Percentiles rank a stretch among this genome's conserved stretches.
Conservation (phyloP, 176 grass and related monocot species). For the Aegilops sharonensis region DNA sequence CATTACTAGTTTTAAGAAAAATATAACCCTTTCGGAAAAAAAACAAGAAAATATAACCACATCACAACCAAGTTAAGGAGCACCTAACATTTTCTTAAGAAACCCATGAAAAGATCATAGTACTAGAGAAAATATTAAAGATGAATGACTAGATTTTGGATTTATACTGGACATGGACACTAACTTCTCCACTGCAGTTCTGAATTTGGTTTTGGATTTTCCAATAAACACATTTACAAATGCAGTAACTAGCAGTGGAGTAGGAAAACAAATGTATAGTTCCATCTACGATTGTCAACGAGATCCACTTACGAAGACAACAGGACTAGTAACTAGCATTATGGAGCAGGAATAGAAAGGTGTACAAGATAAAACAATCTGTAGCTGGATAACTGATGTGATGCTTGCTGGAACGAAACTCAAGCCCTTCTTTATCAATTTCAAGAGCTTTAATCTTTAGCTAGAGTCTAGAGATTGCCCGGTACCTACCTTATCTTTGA, state of each 20-base stretch:
- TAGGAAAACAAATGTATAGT: slow-evolving; percentile 1
- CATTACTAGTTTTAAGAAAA: not conserved
- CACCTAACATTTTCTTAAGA: not conserved
- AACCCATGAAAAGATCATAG: slow-evolving; percentile 7
- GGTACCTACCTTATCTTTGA: slow-evolving; percentile 19
- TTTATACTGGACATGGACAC: slow-evolving; percentile 9
- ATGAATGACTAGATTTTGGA: slow-evolving; percentile 8
- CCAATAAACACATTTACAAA: slow-evolving; percentile 16
- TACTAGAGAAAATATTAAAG: not conserved
- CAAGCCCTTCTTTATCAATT: slow-evolving; percentile 25
- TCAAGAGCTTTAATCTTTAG: slow-evolving; percentile 20
- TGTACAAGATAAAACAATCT: slow-evolving; percentile 30
- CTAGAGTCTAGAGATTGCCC: slow-evolving; percentile 13
- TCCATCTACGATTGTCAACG: not conserved
- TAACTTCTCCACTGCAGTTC: not conserved
- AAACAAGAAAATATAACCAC: not conserved
- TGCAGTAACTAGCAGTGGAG: not conserved
- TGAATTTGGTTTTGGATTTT: slow-evolving; percentile 11
- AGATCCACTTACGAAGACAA: slow-evolving; percentile 20
- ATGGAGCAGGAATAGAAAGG: slow-evolving; percentile 1
- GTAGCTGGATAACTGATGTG: slow-evolving; percentile 19
- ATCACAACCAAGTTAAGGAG: slow-evolving; percentile 3
- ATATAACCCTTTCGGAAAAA: not conserved
- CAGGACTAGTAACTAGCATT: slow-evolving; percentile 25
- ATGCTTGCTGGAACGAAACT: slow-evolving; percentile 22